These are phyloP conservation scores for Hanseniaspora taiwanica DNA, from an alignment of 805 yeast species.

Conservation along the genomic window DNA sequence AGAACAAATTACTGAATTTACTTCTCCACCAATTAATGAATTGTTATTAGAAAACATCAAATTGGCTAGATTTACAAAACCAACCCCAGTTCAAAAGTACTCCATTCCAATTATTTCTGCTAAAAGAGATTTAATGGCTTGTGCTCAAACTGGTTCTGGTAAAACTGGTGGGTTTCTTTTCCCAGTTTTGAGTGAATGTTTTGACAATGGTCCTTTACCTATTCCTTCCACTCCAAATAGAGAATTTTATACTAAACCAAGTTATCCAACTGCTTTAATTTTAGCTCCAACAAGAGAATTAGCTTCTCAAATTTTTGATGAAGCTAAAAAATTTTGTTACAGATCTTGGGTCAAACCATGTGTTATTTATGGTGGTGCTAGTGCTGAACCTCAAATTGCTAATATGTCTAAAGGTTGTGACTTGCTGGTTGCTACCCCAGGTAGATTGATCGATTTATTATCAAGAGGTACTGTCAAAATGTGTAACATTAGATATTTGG, in stretches of 20 bases:
- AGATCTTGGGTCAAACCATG: conserved; percentile 97
- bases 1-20: conserved; percentile 78
- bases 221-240: conserved; percentile 25
- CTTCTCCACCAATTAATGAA: conserved; percentile 82
- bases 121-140: conserved; percentile 90
- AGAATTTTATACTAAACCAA: conserved; percentile 56
- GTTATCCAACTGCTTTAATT: conserved; percentile 86
- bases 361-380: conserved; percentile 98
- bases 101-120: conserved; percentile 83
- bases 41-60: conserved; percentile 77
- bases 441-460: conserved; percentile 90
- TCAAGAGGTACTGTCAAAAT: conserved; percentile 92
- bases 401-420: conserved; percentile 91
- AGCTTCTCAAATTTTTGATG: conserved; percentile 92
- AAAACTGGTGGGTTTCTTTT: conserved; percentile 99
- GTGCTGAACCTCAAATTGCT: conserved; percentile 74
- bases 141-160: conserved; percentile 99
- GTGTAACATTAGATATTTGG: conserved; percentile 81
- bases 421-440: conserved; percentile 95
- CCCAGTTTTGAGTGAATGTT: conserved; percentile 91
- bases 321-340: conserved; percentile 88
- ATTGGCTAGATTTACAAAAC: conserved; percentile 82
- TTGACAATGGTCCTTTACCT: conserved; percentile 72
- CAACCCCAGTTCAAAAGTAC: conserved; percentile 94
- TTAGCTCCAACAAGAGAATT: conserved; percentile 99